These are phyloP conservation scores for Boletus tylopilopsis DNA, from an alignment of 768 basidiomycete species.

Conservation along the genomic window DNA sequence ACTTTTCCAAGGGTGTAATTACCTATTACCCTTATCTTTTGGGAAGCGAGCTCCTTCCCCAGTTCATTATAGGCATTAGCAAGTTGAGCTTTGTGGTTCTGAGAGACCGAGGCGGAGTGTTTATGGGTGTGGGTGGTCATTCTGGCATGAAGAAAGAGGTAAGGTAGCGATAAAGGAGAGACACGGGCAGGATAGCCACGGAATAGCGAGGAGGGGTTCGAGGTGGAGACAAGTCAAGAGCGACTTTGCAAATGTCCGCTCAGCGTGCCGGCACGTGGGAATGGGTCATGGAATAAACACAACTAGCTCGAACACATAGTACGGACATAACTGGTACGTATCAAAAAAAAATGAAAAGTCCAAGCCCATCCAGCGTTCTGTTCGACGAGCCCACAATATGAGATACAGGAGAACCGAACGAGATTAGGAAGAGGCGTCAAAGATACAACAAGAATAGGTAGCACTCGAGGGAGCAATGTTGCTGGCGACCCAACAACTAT, in stretches of 20 bases:
- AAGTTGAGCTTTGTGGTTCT: constrained; percentile 85
- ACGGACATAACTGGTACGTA: constrained; percentile 18
- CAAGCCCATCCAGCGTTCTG: constrained; percentile 14
- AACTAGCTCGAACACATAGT: constrained; percentile 17
- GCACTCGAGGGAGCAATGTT: constrained; percentile 10
- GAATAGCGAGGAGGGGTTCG: constrained; percentile 18
- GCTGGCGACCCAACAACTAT: constrained; percentile 18
- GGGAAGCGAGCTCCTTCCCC: constrained; percentile 90
- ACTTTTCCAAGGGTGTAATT: constrained; percentile 92
- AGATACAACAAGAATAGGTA: constrained; percentile 37
- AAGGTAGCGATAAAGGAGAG: constrained; percentile 33
- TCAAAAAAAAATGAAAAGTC: constrained; percentile 23
- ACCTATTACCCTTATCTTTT: constrained; percentile 86
- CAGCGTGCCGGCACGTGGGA: constrained; percentile 19
- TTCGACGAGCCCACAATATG: constrained; percentile 11
- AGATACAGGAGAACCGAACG: constrained; percentile 21
- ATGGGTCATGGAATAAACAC: constrained; percentile 17
- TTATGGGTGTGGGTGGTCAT: constrained; percentile 59
- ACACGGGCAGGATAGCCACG: constrained; percentile 33
- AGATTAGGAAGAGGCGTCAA: constrained; percentile 35
- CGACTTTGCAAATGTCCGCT: constrained; percentile 9
- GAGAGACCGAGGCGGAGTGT: constrained; percentile 55
- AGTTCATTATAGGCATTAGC: constrained; percentile 96
- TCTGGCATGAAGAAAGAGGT: constrained; percentile 28
- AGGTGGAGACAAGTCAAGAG: constrained; percentile 12